phyloP scores from a whole-genome alignment of 164 flowering plant species.

The Macadamia tetraphylla region DNA sequence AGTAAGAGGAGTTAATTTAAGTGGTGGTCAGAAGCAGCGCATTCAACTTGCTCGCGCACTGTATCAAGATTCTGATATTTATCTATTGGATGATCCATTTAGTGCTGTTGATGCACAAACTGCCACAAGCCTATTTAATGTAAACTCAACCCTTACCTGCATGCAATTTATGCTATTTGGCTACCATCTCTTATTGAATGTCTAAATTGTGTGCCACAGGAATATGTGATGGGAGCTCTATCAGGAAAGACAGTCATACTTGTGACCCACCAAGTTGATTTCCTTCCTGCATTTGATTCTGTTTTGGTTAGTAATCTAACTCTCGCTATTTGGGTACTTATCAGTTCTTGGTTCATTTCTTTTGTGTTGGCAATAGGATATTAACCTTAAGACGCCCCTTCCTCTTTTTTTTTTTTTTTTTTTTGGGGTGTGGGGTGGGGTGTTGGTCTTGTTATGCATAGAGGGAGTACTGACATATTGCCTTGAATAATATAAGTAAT shows the following conservation, averaged over 20 bases:
- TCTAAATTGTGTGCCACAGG: constrained; percentile 36
- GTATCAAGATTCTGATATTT: constrained; percentile 76
- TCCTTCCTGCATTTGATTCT: constrained; percentile 73
- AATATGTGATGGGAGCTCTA: constrained; percentile 67
- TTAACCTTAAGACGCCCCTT: too few species aligned
- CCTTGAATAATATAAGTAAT: too few species aligned
- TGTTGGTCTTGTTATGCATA: too few species aligned
- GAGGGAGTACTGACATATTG: too few species aligned
- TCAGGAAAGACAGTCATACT: constrained; percentile 65
- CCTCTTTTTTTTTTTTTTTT: too few species aligned
- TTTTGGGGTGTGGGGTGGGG: too few species aligned
- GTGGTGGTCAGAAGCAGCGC: constrained; percentile 94
- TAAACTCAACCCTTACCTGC: constrained; percentile 10
- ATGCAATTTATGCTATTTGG: background rate
- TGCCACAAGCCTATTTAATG: constrained; percentile 68
- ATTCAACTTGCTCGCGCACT: constrained; percentile 90
- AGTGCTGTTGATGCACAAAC: constrained; percentile 96
- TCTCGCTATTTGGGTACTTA: background rate
- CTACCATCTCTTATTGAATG: constrained; percentile 1
- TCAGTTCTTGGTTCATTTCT: too few species aligned
- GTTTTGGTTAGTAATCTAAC: constrained; percentile 45
- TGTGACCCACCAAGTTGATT: constrained; percentile 92
- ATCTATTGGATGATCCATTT: constrained; percentile 84
- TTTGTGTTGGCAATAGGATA: too few species aligned
- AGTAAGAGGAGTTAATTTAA: constrained; percentile 85